phyloP scores from a whole-genome alignment of 176 grass and related monocot species.

The Alloteropsis semialata region DNA sequence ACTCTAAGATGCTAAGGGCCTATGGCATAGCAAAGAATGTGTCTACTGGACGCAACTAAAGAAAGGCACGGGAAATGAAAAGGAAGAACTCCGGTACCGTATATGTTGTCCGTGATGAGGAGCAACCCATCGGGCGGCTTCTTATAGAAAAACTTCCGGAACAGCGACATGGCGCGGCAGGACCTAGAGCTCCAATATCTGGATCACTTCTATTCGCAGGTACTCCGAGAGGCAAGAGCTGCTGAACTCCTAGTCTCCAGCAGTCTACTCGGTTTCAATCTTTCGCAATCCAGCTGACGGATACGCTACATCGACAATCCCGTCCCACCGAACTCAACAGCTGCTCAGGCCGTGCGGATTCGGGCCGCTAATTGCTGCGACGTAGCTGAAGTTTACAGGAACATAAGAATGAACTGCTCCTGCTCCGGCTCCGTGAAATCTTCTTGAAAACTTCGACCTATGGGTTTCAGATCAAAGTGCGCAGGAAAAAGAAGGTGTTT shows the following conservation, averaged over 20 bases:
- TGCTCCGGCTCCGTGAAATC: background rate
- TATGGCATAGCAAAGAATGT: slow-evolving; percentile 11
- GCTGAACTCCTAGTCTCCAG: background rate
- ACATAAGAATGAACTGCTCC: background rate
- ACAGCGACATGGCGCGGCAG: slow-evolving; percentile 41
- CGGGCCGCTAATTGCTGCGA: background rate
- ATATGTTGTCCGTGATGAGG: slow-evolving; percentile 68
- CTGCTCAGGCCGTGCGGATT: background rate
- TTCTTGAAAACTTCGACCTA: background rate
- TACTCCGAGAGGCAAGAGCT: background rate
- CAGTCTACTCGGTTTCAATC: background rate
- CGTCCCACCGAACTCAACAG: background rate
- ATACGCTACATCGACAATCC: background rate
- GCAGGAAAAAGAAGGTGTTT: background rate
- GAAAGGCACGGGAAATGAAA: slow-evolving; percentile 18
- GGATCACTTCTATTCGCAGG: background rate
- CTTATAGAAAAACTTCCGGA: slow-evolving; percentile 76
- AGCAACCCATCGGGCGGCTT: slow-evolving; percentile 86
- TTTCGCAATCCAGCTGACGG: background rate
- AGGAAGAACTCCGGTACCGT: slow-evolving; percentile 47
- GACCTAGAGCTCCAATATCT: slow-evolving; percentile 14
- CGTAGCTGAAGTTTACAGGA: background rate
- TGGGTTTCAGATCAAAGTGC: background rate
- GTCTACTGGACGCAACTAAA: background rate
- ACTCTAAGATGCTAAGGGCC: background rate